Evolutionary conservation across 192 early-diverging fungal species (phyloP).

Genomic region (Backusella macrospora): DNA sequence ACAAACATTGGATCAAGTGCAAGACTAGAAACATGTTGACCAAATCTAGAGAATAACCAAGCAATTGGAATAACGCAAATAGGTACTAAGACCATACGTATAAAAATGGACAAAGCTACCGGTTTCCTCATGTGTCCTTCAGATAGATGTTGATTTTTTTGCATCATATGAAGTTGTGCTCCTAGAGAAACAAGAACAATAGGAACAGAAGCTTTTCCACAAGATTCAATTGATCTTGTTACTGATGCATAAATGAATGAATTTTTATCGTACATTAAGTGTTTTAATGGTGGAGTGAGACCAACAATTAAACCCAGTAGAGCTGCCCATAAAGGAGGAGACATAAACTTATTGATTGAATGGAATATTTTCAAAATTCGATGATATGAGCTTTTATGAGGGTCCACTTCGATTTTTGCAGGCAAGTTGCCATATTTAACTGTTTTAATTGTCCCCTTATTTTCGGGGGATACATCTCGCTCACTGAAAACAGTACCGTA

Average conservation of each 20-base stretch:
- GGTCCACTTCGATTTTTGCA: background rate
- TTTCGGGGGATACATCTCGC: background rate
- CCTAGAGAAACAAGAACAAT: slow-evolving; percentile 77
- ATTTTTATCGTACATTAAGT: slow-evolving; percentile 58
- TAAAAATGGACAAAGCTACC: slow-evolving; percentile 29
- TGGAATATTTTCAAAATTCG: background rate
- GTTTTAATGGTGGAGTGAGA: slow-evolving; percentile 59
- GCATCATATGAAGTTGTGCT: slow-evolving; percentile 54
- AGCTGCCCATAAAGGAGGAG: slow-evolving; percentile 75
- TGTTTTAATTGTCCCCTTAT: background rate
- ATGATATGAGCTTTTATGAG: background rate
- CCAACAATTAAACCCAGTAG: slow-evolving; percentile 67
- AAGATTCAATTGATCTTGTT: slow-evolving; percentile 67
- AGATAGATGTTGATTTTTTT: background rate
- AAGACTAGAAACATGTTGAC: slow-evolving; percentile 40
- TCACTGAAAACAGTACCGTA: background rate
- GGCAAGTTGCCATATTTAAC: background rate
- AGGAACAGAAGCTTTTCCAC: slow-evolving; percentile 79
- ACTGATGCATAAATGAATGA: slow-evolving; percentile 55
- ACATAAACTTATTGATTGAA: slow-evolving; percentile 47
- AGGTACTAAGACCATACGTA: slow-evolving; percentile 42
- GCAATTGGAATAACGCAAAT: slow-evolving; percentile 43
- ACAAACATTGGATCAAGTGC: slow-evolving; percentile 67
- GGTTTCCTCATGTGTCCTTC: slow-evolving; percentile 28
- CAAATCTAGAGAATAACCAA: slow-evolving; percentile 22